Percentiles rank a stretch among this genome's conserved stretches.
Evolutionary conservation across 768 basidiomycete genomes (phyloP).

Genomic region (Butyriboletus loyo): DNA sequence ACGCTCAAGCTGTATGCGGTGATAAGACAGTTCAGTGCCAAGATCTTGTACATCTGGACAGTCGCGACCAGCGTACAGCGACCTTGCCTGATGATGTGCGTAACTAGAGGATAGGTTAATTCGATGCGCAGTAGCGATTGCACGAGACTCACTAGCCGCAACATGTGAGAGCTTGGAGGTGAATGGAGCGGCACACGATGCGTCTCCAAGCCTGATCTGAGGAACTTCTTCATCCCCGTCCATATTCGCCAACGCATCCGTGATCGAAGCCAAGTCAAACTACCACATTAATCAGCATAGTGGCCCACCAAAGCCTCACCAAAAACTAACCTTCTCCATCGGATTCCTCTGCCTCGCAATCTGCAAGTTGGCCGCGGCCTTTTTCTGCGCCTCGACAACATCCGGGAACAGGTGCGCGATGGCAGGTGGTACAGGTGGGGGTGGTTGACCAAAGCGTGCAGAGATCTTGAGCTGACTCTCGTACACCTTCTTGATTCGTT

Average conservation of each 20-base stretch:
- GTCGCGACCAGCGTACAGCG: constrained; percentile 98
- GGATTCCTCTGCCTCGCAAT: constrained; percentile 78
- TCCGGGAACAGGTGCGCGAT: constrained; percentile 89
- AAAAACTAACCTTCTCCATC: constrained; percentile 73
- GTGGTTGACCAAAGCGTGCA: constrained; percentile 85
- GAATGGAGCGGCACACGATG: constrained; percentile 97
- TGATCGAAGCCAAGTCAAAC: constrained; percentile 79
- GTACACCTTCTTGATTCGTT: constrained; percentile 95
- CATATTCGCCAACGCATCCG: constrained; percentile 85
- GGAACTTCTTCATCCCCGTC: constrained; percentile 94
- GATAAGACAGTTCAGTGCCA: constrained; percentile 96
- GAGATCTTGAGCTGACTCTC: constrained; percentile 93
- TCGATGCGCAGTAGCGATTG: not conserved
- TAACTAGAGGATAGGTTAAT: constrained; percentile 50
- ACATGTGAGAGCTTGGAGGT: constrained; percentile 99
- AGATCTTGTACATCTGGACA: constrained; percentile 99
- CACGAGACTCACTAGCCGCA: constrained; percentile 71
- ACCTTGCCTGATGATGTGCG: constrained; percentile 96
- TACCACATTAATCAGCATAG: constrained; percentile 31
- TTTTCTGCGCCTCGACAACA: constrained; percentile 85
- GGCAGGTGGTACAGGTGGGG: constrained; percentile 87
- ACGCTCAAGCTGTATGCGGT: constrained; percentile 98
- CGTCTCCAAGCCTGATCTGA: constrained; percentile 99
- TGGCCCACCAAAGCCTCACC: not conserved
- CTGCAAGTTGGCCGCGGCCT: constrained; percentile 63